A percentile compares a stretch with the other conserved stretches of the same genome.
These are phyloP conservation scores for Stachybotrys elegans DNA, from an alignment of 2,329 filamentous ascomycete species.

Conservation along the genomic window DNA sequence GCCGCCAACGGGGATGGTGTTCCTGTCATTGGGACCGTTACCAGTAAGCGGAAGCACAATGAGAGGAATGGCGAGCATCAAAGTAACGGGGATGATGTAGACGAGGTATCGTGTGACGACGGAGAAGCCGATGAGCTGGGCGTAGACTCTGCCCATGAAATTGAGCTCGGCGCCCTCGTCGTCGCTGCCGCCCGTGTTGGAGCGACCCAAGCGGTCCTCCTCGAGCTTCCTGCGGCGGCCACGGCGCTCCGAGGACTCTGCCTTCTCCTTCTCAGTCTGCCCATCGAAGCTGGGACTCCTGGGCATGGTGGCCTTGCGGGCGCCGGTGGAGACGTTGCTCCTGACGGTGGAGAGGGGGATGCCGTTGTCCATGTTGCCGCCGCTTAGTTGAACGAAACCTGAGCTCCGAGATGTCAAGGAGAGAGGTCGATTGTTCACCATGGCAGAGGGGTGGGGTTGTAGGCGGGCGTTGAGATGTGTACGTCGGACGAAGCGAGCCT, in stretches of 20 bases:
- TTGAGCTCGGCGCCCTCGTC: constrained; percentile 57
- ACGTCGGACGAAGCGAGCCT: constrained; percentile 5
- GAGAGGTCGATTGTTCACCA: constrained; percentile 24
- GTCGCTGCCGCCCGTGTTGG: constrained; percentile 41
- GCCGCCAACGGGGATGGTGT: constrained; percentile 32
- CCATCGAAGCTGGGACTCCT: constrained; percentile 28
- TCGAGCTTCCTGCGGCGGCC: constrained; percentile 48
- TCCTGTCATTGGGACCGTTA: constrained; percentile 19
- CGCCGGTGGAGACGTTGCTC: constrained; percentile 51
- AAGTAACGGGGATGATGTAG: constrained; percentile 60
- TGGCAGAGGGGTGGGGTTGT: constrained; percentile 5
- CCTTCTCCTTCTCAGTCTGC: constrained; percentile 39
- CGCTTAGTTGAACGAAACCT: constrained; percentile 41
- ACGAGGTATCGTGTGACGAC: constrained; percentile 62
- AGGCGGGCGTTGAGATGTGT: constrained; percentile 4
- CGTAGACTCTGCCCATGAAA: constrained; percentile 61
- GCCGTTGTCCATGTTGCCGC: constrained; percentile 26
- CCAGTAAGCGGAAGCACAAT: constrained; percentile 46
- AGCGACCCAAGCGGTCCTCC: constrained; percentile 31
- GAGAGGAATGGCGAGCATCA: constrained; percentile 58
- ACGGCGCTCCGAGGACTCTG: constrained; percentile 26
- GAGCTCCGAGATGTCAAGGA: constrained; percentile 32
- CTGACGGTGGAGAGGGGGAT: constrained; percentile 53
- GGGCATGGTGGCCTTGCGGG: constrained; percentile 40
- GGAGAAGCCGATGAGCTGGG: constrained; percentile 58